Conservation (phyloP, 2,329 filamentous ascomycete species). For the Juglanconis juglandina region DNA sequence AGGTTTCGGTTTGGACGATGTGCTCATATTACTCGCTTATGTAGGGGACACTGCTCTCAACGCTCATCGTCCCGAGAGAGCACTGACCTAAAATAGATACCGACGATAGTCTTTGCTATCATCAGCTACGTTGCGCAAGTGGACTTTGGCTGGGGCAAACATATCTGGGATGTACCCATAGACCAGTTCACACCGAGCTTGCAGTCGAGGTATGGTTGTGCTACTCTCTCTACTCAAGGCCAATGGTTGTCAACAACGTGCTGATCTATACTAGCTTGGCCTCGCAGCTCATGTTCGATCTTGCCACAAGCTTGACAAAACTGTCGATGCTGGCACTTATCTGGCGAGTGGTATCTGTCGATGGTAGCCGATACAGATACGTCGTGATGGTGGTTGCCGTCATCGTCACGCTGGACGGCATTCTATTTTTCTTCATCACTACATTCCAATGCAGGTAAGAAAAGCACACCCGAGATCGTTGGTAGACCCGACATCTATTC, state of each 20-base stretch:
- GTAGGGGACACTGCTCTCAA: constrained; percentile 22
- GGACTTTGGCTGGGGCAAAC: constrained; percentile 29
- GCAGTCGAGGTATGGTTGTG: constrained; percentile 24
- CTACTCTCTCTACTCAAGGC: not conserved
- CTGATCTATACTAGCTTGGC: constrained; percentile 24
- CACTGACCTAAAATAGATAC: constrained; percentile 23
- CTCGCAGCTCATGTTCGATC: constrained; percentile 34
- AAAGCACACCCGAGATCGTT: not conserved
- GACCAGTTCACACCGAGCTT: constrained; percentile 23
- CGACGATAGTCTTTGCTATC: constrained; percentile 30
- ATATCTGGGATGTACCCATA: constrained; percentile 31
- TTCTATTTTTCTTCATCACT: constrained; percentile 34
- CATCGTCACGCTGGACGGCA: constrained; percentile 28
- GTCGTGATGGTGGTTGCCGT: constrained; percentile 28
- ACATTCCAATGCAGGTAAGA: constrained; percentile 38
- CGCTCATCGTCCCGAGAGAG: not conserved
- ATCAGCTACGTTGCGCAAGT: constrained; percentile 27
- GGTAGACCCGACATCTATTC: constrained; percentile 22
- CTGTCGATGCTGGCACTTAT: constrained; percentile 39
- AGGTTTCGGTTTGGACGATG: constrained; percentile 35
- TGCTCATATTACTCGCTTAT: constrained; percentile 34
- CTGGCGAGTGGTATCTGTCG: constrained; percentile 33
- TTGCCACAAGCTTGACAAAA: constrained; percentile 37
- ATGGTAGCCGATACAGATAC: constrained; percentile 27
- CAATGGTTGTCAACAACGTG: not conserved